Percentiles rank a stretch among this genome's conserved stretches.
phyloP scores from a whole-genome alignment of 805 yeast species.

The Pichia exigua region DNA sequence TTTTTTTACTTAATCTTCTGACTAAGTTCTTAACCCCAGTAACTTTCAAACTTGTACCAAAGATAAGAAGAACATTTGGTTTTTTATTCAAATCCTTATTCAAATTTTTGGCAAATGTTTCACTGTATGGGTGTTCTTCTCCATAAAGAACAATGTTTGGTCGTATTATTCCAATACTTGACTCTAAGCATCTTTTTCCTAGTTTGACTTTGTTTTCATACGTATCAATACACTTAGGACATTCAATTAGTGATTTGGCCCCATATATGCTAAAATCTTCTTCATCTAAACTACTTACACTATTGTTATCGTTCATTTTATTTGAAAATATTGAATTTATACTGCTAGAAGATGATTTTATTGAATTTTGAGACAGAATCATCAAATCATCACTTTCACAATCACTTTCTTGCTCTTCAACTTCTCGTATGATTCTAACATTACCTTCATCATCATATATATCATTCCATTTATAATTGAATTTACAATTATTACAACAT shows the following conservation, averaged over 20 bases:
- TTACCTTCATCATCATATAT: conserved; percentile 30
- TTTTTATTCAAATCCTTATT: conserved; percentile 53
- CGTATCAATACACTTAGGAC: conserved; percentile 57
- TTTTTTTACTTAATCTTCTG: conserved; percentile 52
- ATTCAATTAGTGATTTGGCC: conserved; percentile 51
- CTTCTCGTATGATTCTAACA: background rate
- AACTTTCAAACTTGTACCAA: conserved; percentile 90
- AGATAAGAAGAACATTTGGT: conserved; percentile 77
- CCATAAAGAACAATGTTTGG: conserved; percentile 92
- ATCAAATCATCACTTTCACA: conserved; percentile 1
- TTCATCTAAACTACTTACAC: conserved; percentile 3
- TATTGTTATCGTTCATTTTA: conserved; percentile 28
- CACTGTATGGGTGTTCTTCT: conserved; percentile 86
- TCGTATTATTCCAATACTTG: conserved; percentile 65
- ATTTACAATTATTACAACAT: conserved; percentile 66
- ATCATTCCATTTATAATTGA: conserved; percentile 51
- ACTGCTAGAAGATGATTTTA: background rate
- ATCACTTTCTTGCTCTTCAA: background rate
- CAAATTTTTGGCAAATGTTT: conserved; percentile 64
- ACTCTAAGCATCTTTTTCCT: conserved; percentile 73
- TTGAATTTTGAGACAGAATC: conserved; percentile 3
- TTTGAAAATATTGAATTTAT: background rate
- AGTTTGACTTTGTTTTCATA: conserved; percentile 47
- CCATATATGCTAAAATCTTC: conserved; percentile 37
- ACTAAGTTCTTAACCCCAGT: conserved; percentile 83